These are phyloP conservation scores for Saccharomycopsis sp. DNA, from an alignment of 805 yeast genomes.

Conservation along the genomic window DNA sequence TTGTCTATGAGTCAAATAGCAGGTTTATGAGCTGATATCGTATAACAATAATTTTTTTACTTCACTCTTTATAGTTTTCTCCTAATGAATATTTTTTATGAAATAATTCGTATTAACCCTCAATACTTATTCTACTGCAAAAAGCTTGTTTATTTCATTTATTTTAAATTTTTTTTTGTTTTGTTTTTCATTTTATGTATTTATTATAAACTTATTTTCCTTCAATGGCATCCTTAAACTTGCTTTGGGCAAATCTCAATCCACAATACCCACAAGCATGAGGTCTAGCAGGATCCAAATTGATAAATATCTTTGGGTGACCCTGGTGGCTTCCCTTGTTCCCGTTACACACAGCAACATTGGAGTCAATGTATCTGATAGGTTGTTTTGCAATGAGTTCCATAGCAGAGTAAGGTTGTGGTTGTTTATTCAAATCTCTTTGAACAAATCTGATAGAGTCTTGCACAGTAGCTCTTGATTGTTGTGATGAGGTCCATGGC, in stretches of 20 bases:
- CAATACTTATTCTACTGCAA: no score
- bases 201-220: no score
- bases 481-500: constrained; percentile 70
- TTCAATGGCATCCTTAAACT: constrained; percentile 18
- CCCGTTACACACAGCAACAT: constrained; percentile 80
- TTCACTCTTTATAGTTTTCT: no score
- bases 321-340: constrained; percentile 67
- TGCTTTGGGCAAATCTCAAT: constrained; percentile 37
- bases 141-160: no score
- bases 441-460: constrained; percentile 65
- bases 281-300: constrained; percentile 68
- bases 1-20: no score
- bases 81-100: no score
- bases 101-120: no score
- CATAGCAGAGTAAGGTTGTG: constrained; percentile 77
- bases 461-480: constrained; percentile 48
- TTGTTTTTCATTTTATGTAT: no score
- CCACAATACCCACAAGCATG: constrained; percentile 81
- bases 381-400: constrained; percentile 76
- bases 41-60: no score
- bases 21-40: no score
- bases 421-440: constrained; percentile 59
- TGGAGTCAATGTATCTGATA: constrained; percentile 47
- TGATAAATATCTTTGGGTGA: constrained; percentile 77
- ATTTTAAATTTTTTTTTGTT: no score